phyloP scores from a whole-genome alignment of 352 stramenopile genomes.

The Thalassiosira livingstoniorum region DNA sequence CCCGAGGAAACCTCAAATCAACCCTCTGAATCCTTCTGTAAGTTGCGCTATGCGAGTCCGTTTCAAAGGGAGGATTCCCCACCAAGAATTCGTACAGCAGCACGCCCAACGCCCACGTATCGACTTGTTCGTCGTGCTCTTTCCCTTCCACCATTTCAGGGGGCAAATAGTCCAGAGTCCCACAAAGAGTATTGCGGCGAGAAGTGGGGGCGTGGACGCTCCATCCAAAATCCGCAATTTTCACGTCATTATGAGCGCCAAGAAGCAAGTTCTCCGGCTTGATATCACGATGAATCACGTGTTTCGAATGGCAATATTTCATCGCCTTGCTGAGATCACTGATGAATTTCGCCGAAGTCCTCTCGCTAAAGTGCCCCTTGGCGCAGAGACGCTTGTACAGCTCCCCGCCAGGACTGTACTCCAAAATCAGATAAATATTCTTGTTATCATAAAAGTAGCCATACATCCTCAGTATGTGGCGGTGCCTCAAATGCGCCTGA shows the following conservation, averaged over 20 bases:
- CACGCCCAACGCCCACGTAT: slow-evolving; percentile 98
- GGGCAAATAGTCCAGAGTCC: slow-evolving; percentile 98
- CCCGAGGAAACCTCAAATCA: slow-evolving; percentile 94
- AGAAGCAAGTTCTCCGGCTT: slow-evolving; percentile 99
- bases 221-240: slow-evolving; percentile 99
- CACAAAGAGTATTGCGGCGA: slow-evolving; percentile 97
- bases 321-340: slow-evolving; percentile 93
- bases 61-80: slow-evolving; percentile 97
- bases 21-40: slow-evolving; percentile 96
- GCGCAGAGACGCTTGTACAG: slow-evolving; percentile 98
- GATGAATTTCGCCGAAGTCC: slow-evolving; percentile 93
- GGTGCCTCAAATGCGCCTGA: slow-evolving; percentile 97
- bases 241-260: slow-evolving; percentile 94
- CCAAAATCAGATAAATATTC: slow-evolving; percentile 99
- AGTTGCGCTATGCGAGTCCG: slow-evolving; percentile 95
- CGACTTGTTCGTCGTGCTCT: slow-evolving; percentile 97
- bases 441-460: slow-evolving; percentile 99
- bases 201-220: slow-evolving; percentile 96
- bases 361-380: slow-evolving; percentile 92
- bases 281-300: slow-evolving; percentile 99
- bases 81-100: slow-evolving; percentile 99
- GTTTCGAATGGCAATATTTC: slow-evolving; percentile 98
- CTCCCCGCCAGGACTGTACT: slow-evolving; percentile 97
- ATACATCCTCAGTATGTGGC: slow-evolving; percentile 97
- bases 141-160: slow-evolving; percentile 99